Conservation (phyloP, 1,284 basidiomycete genomes). For the Limonomyces culmigenus region DNA sequence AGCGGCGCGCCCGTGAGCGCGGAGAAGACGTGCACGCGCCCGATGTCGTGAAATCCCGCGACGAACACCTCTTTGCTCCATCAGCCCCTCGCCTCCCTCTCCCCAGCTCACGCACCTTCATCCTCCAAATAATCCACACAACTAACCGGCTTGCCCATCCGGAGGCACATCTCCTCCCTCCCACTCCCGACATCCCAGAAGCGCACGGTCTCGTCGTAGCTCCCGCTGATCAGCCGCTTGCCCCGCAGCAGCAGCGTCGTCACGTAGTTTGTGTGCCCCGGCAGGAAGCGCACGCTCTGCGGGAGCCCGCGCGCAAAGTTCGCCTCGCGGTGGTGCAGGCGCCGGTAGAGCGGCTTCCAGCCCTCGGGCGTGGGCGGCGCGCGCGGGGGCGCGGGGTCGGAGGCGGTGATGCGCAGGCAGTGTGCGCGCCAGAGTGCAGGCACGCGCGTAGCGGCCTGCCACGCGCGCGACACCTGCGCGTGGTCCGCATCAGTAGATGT, state of each 20-base stretch:
- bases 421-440: constrained; percentile 69
- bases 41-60: constrained; percentile 85
- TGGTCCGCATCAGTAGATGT: constrained; percentile 3
- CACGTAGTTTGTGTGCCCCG: constrained; percentile 79
- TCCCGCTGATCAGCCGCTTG: constrained; percentile 21
- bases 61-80: constrained; percentile 83
- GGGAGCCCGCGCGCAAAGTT: constrained; percentile 70
- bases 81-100: constrained; percentile 3
- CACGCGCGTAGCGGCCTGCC: constrained; percentile 50
- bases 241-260: constrained; percentile 68
- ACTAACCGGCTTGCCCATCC: constrained; percentile 75
- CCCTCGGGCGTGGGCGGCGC: constrained; percentile 46
- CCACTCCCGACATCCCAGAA: constrained; percentile 78
- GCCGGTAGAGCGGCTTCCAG: constrained; percentile 70
- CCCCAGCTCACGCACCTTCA: constrained; percentile 37
- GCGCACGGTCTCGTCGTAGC: constrained; percentile 80
- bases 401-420: constrained; percentile 54
- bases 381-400: constrained; percentile 52
- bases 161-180: constrained; percentile 64
- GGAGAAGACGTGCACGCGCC: constrained; percentile 73
- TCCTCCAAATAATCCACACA: constrained; percentile 79
- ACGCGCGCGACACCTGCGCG: constrained; percentile 55
- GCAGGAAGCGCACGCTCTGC: constrained; percentile 61
- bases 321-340: constrained; percentile 71
- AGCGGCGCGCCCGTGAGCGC: constrained; percentile 65